Evolutionary conservation across 108 stramenopile species (phyloP).

Genomic region (Nitzschia sp.): DNA sequence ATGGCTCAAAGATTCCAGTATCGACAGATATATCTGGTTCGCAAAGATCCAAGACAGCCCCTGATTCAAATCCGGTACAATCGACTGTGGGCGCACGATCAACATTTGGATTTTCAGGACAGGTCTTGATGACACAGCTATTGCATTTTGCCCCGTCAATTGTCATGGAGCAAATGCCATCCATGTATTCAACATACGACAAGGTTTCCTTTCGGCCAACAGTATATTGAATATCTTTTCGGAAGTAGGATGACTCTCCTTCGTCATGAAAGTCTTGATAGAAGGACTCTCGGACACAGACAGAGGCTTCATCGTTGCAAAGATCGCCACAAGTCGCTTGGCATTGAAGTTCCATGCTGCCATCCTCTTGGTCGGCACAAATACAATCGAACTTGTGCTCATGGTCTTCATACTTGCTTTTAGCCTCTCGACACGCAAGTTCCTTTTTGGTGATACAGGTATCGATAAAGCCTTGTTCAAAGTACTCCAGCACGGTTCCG

Average conservation of each 20-base stretch:
- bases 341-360: neutral
- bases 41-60: neutral
- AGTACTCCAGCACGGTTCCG: neutral
- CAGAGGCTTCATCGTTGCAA: neutral
- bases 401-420: neutral
- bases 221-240: slow-evolving; percentile 1
- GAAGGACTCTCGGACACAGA: neutral
- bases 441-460: neutral
- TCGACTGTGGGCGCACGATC: neutral
- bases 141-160: neutral
- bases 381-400: neutral
- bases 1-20: neutral
- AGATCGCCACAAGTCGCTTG: neutral
- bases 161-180: slow-evolving; percentile 2
- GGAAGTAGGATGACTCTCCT: neutral
- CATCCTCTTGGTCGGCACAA: neutral
- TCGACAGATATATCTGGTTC: neutral
- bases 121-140: neutral
- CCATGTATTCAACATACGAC: neutral
- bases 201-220: neutral
- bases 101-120: neutral
- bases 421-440: neutral
- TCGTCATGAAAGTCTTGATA: neutral
- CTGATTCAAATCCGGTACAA: neutral
- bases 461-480: neutral